These are phyloP conservation scores for Yamadazyma triangularis DNA, from an alignment of 1,139 yeast species.

Conservation along the genomic window DNA sequence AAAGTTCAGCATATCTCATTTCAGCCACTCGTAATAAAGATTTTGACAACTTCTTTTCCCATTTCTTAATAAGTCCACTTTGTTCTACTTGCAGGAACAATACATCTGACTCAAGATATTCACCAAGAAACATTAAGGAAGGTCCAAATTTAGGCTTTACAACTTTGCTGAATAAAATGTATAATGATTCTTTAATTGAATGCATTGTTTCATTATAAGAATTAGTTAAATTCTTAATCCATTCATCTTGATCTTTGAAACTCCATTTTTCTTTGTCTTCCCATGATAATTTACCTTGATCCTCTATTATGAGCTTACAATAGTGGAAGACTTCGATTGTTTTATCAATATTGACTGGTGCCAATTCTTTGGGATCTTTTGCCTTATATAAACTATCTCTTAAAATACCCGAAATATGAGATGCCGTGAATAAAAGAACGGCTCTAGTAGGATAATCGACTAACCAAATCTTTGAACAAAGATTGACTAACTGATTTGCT, in stretches of 20 bases:
- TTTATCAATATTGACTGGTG: constrained; percentile 27
- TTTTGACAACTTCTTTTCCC: constrained; percentile 50
- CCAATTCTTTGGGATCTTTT: constrained; percentile 23
- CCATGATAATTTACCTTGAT: constrained; percentile 30
- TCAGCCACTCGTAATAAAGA: constrained; percentile 53
- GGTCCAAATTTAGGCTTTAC: constrained; percentile 64
- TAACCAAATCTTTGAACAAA: constrained; percentile 59
- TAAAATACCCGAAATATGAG: constrained; percentile 39
- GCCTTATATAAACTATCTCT: constrained; percentile 22
- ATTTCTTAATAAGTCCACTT: constrained; percentile 39
- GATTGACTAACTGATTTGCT: constrained; percentile 35
- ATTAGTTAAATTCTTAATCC: constrained; percentile 45
- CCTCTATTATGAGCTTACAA: constrained; percentile 28
- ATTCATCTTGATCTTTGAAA: constrained; percentile 44
- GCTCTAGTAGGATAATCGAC: constrained; percentile 51
- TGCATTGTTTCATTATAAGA: constrained; percentile 48
- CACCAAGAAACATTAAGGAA: constrained; percentile 45
- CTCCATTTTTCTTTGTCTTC: constrained; percentile 42
- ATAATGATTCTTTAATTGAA: constrained; percentile 42
- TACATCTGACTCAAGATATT: constrained; percentile 47
- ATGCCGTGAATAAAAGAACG: constrained; percentile 49
- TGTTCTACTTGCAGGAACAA: constrained; percentile 33
- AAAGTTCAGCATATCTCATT: constrained; percentile 51
- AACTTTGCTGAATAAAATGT: constrained; percentile 41
- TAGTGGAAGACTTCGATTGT: constrained; percentile 24